phyloP scores from a whole-genome alignment of 257 asterid species.

The Buddleja alternifolia region DNA sequence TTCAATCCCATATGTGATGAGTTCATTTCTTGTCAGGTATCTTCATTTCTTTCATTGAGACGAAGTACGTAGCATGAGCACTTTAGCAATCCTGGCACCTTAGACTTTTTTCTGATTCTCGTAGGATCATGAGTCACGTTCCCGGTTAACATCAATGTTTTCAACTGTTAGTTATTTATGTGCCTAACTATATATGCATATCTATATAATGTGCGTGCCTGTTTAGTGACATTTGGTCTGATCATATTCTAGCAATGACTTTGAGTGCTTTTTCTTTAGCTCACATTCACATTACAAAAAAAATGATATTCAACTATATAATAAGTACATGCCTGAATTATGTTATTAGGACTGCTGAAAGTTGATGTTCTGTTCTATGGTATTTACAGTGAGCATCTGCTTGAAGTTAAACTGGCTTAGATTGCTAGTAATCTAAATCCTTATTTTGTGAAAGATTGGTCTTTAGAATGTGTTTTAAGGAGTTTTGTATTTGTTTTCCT shows the following conservation, averaged over 20 bases:
- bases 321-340: not conserved
- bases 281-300: not conserved
- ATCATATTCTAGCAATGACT: conserved; percentile 9
- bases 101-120: not conserved
- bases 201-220: not conserved
- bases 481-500: not conserved
- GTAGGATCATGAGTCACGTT: conserved; percentile 14
- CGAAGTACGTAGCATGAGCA: conserved; percentile 20
- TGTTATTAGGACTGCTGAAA: conserved; percentile 9
- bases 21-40: conserved; percentile 75
- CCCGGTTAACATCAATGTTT: conserved; percentile 9
- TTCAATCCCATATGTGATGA: conserved; percentile 60
- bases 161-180: conserved; percentile 6
- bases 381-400: conserved; percentile 19
- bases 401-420: not conserved
- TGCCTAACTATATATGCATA: conserved; percentile 11
- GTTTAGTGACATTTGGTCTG: not conserved
- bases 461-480: not conserved
- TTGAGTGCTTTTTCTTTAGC: conserved; percentile 11
- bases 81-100: conserved; percentile 15
- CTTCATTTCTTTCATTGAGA: conserved; percentile 24
- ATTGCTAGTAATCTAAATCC: conserved; percentile 6
- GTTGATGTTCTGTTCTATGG: not conserved
- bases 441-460: not conserved
- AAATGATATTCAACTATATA: not conserved